A percentile compares a stretch with the other conserved stretches of the same genome.
These are phyloP conservation scores for Toxoplasma gondii DNA, from an alignment of 169 alveolate species.

Conservation along the genomic window DNA sequence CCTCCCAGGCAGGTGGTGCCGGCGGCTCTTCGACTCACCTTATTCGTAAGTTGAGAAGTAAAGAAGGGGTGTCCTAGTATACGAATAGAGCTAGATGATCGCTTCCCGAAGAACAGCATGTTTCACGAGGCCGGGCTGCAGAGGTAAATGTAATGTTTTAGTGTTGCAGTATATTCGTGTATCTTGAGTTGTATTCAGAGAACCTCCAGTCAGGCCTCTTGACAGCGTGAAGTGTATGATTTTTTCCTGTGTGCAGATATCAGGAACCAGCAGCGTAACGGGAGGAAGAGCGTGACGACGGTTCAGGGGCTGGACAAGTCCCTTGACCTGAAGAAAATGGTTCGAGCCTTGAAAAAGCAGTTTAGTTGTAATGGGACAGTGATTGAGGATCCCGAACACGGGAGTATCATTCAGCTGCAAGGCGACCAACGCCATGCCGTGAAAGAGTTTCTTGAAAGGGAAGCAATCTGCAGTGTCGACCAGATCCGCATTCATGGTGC, in stretches of 20 bases:
- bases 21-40: slow-evolving; percentile 71
- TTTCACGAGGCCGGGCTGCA: not conserved
- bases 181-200: no score
- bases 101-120: not conserved
- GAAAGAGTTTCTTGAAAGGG: slow-evolving; percentile 88
- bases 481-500: slow-evolving; percentile 93
- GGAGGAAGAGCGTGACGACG: slow-evolving; percentile 93
- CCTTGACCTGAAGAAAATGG: slow-evolving; percentile 91
- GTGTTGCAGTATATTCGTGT: no score
- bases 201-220: not conserved
- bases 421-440: slow-evolving; percentile 86
- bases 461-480: slow-evolving; percentile 87
- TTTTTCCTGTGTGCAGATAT: slow-evolving; percentile 68
- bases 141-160: no score
- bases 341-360: slow-evolving; percentile 89
- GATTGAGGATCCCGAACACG: slow-evolving; percentile 91
- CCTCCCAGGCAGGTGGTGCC: slow-evolving; percentile 66
- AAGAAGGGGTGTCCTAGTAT: no score
- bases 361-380: slow-evolving; percentile 95
- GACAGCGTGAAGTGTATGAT: not conserved
- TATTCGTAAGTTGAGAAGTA: slow-evolving; percentile 54
- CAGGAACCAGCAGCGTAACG: slow-evolving; percentile 94
- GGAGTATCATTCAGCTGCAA: slow-evolving; percentile 91
- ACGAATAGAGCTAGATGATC: not conserved
- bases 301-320: slow-evolving; percentile 93